These are phyloP conservation scores for Tetrahymena borealis DNA, from an alignment of 73 alveolate species.

Conservation along the genomic window DNA sequence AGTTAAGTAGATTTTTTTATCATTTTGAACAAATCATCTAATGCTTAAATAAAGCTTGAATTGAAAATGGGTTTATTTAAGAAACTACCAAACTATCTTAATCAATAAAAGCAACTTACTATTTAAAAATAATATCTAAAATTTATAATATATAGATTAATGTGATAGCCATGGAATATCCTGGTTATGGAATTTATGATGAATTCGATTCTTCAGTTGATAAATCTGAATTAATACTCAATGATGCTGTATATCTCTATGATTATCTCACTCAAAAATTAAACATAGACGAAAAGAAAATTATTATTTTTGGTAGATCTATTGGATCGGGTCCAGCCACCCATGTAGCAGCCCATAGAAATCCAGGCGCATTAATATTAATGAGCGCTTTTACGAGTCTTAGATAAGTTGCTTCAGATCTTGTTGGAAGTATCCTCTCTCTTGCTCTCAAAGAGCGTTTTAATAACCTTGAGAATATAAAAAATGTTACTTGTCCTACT, in stretches of 20 bases:
- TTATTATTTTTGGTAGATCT: slow-evolving; percentile 81
- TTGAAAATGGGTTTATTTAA: no score
- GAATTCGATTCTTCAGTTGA: slow-evolving; percentile 21
- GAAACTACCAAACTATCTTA: no score
- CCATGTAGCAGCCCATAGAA: slow-evolving; percentile 23
- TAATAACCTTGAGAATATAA: slow-evolving; percentile 50
- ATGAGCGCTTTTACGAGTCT: slow-evolving; percentile 21
- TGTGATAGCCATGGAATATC: slow-evolving; percentile 55
- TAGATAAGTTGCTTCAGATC: slow-evolving; percentile 19
- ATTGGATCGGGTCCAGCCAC: slow-evolving; percentile 64
- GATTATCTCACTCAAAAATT: slow-evolving; percentile 57
- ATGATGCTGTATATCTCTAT: slow-evolving; percentile 60
- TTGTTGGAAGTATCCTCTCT: slow-evolving; percentile 30
- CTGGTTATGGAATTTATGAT: slow-evolving; percentile 84
- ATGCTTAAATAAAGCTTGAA: no score
- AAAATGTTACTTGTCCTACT: slow-evolving; percentile 32
- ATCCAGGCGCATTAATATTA: slow-evolving; percentile 18
- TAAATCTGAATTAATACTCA: slow-evolving; percentile 45
- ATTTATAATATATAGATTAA: background rate
- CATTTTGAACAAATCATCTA: no score
- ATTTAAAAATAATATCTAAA: background rate
- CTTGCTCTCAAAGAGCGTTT: slow-evolving; percentile 36
- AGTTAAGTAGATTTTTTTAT: no score
- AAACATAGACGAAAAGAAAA: slow-evolving; percentile 59
- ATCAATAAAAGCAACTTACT: no score